Base-by-base conservation (phyloP, 495 filamentous ascomycete species). In the Daldinia vernicosa region DNA sequence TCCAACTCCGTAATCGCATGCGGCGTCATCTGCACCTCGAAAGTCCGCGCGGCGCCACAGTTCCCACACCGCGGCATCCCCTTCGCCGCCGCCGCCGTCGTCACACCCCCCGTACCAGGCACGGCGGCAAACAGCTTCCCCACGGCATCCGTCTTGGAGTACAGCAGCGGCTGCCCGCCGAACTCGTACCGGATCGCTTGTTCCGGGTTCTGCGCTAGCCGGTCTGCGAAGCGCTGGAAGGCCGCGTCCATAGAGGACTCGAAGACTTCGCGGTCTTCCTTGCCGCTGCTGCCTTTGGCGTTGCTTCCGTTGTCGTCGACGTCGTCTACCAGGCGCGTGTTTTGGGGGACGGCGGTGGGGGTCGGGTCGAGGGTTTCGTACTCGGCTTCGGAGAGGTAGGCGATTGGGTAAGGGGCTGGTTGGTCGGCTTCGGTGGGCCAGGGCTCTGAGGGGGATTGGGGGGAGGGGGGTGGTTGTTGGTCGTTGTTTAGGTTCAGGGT, bases 181-280 rank as follows among this genome's bases (percentile, higher is more conserved):
- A 93, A 96, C 77, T 98, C 94, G 75, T 98, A 99, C 45, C 96
- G 89, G 35, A 99, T 88, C 14, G 94, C 90, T 74, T 99, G 95
- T 69, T 97, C 93, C 0, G 95, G 93, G 80, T 99, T 99, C 77
- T 98, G 92, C 0, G 87, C 88, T 7, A 98, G 84, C 2, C 93
- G 83, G 73, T 94, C 94, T 0, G 96, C 94, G 77, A 99, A 93
- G 61, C 89, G 90, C 77, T 97, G 93, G 82, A 99, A 99, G 0
- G 90, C 89, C 52, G 89, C 91, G 82, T 99, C 95, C 75, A 96
- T 86, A 37, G 80, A 85, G 26, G 89, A 92, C 74, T 98, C 95
- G 77, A 92, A 96, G 0, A 89, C 88, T 35, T 93, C 92, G 77
- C 91, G 93, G 63, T 92, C 88, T 54, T 94, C 91, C n/a, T 88